Base-by-base conservation (phyloP, 306 rosid species). In the Bauhinia variegata region DNA sequence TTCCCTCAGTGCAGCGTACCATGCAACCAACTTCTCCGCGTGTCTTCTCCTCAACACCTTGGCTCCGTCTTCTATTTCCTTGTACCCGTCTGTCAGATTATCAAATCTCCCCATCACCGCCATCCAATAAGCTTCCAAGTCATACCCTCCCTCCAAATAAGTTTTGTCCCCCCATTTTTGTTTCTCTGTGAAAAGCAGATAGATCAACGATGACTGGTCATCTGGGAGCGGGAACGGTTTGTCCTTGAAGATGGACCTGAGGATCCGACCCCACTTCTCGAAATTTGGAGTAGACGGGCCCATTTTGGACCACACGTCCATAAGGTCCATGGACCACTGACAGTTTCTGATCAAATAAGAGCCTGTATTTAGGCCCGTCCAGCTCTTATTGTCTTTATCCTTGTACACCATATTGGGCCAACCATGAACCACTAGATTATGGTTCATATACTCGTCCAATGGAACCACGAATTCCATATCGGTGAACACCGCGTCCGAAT, bases 311-410 rank as follows among this genome's bases (percentile, higher is more conserved):
- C 87, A 85, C 5, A 5, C 63, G 4, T 79, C 8, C n/a, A 77
- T 49, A 5, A 82, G 61, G 30, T 82, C 83, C 81, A 82, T 67
- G 17, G 87, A 58, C 87, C 87, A 82, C 4, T 85, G 80, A 15
- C 85, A 85, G 11, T 77, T 85, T 23, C 85, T 28, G 2, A 79
- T 76, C 3, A 82, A 47, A 6, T 60, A 12, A 0, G 60, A 71
- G 0, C 85, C 82, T 0, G 85, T 55, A 8, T 82, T 82, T 0
- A 85, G 51, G 2, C 85, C 78, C 4, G 83, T 82, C 83, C 87
- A 77, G 34, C 89, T 85, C 43, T 74, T 70, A 6, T 70, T 60
- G 0, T 50, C 74, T 6, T 11, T 52, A 0, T 80, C 62, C 0
- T 2, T 55, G 11, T 69, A 79, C 15, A 74, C 56, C 78, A 72